Conservation (phyloP, 2,329 filamentous ascomycete genomes). For the Mycogone perniciosa region DNA sequence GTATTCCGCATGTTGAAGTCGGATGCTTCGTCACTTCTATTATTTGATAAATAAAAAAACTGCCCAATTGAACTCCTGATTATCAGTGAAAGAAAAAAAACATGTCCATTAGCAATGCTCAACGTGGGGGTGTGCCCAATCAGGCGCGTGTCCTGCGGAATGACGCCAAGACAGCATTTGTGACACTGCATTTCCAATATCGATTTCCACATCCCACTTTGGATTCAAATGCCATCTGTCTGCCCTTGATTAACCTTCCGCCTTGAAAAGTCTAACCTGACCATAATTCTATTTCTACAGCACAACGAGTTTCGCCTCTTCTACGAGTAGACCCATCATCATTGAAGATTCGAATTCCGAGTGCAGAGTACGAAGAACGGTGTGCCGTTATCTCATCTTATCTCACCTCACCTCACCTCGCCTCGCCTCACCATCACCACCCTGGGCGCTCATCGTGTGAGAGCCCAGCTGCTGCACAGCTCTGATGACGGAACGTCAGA, state of each 20-base stretch:
- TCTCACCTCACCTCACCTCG: too few species aligned
- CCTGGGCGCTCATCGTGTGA: neutral
- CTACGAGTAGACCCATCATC: too few species aligned
- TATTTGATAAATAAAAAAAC: too few species aligned
- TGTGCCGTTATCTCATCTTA: neutral
- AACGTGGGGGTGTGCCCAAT: slow-evolving; percentile 17
- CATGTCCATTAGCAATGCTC: neutral
- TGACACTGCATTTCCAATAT: neutral
- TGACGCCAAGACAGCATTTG: slow-evolving; percentile 1
- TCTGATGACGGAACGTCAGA: slow-evolving; percentile 19
- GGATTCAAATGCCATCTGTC: too few species aligned
- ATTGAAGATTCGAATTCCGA: neutral
- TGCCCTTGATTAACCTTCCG: too few species aligned
- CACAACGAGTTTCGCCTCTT: too few species aligned
- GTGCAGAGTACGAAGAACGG: neutral
- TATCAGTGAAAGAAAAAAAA: neutral
- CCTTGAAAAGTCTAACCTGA: too few species aligned
- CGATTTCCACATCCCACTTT: neutral
- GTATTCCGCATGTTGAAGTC: too few species aligned
- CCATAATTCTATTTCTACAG: too few species aligned
- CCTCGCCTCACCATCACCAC: neutral
- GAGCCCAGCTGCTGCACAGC: neutral
- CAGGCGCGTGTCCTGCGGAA: slow-evolving; percentile 10
- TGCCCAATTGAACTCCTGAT: neutral
- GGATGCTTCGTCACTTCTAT: too few species aligned